Base-by-base conservation (phyloP, 805 yeast species). In the Hanseniaspora thailandica region DNA sequence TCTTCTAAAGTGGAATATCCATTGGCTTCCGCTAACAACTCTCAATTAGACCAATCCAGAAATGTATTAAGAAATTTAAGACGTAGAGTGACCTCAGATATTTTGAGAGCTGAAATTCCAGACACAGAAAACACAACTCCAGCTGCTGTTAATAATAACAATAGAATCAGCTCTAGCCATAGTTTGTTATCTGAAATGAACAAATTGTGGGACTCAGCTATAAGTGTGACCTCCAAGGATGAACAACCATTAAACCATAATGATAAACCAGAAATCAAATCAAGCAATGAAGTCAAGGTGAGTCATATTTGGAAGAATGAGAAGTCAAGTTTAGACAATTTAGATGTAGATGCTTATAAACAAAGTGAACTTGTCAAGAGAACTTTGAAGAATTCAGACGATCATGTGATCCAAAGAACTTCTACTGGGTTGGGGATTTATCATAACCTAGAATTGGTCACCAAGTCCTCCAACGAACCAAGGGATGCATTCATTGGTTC, bases 351-450 rank as follows among this genome's bases (percentile, higher is more conserved):
- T 5, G 28, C 19, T 4, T 36, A 23, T 19, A 30, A 30, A 19
- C n/a, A 23, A 25, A 22, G 36, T 8, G 28, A 31, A 17, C 15
- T 34, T 22, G 31, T 43, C n/a, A 17, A 33, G 12, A 41, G 22
- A 34, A 33, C 54, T 15, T 25, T 50, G 13, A 50, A 35, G 20
- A 41, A 41, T 5, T 35, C 45, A 4, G 31, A 25, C 19, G 54
- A 50, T 12, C 30, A 20, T 43, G 54, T 34, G 8, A 28, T 43
- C 26, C 43, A 50, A 50, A 50, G 54, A 43, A 25, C 54, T 4
- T 31, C 34, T 10, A 50, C 47, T 17, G 54, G 54, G 1, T 26
- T 50, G 25, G 54, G 54, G 2, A 35, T 50, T 8, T 43, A 33
- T 20, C 47, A 50, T 10, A 28, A 43, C 17, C 3, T 43, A 3